These are phyloP conservation scores for Globisporangium nagaii DNA, from an alignment of 352 stramenopile species.

Conservation along the genomic window DNA sequence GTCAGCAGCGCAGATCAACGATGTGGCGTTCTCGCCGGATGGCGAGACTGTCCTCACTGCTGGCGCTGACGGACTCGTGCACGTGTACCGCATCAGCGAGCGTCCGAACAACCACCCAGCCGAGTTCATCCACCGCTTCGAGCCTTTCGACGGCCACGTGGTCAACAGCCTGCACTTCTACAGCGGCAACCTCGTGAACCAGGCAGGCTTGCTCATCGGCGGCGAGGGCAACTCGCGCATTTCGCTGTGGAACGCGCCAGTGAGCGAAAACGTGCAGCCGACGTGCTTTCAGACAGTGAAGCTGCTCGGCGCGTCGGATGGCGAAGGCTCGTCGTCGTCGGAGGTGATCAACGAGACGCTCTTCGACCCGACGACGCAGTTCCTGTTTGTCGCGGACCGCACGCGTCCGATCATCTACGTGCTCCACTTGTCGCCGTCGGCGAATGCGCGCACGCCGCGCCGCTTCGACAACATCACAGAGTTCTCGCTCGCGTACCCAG, in stretches of 20 bases:
- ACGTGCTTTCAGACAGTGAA: slow-evolving; percentile 63
- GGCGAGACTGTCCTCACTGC: slow-evolving; percentile 58
- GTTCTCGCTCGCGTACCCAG: slow-evolving; percentile 69
- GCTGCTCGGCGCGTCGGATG: slow-evolving; percentile 23
- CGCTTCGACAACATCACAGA: slow-evolving; percentile 80
- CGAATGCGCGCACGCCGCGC: slow-evolving; percentile 28
- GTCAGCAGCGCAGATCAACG: slow-evolving; percentile 66
- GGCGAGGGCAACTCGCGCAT: slow-evolving; percentile 62
- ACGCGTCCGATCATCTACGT: slow-evolving; percentile 55
- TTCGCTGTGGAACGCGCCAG: slow-evolving; percentile 49
- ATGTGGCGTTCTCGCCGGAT: slow-evolving; percentile 64
- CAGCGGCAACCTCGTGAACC: slow-evolving; percentile 30
- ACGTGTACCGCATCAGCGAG: slow-evolving; percentile 65
- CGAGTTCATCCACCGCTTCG: slow-evolving; percentile 71
- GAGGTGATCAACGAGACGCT: slow-evolving; percentile 46
- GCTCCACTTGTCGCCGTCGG: slow-evolving; percentile 46
- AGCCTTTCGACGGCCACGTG: slow-evolving; percentile 63
- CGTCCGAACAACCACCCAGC: slow-evolving; percentile 41
- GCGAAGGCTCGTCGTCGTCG: slow-evolving; percentile 14
- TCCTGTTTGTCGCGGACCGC: slow-evolving; percentile 76
- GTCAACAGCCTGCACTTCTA: slow-evolving; percentile 78
- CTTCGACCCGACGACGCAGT: slow-evolving; percentile 66
- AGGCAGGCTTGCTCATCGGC: slow-evolving; percentile 54
- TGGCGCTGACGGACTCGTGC: slow-evolving; percentile 70
- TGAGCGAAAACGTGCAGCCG: slow-evolving; percentile 50